These are phyloP conservation scores for Ceratocystis papillata DNA, from an alignment of 2,329 filamentous ascomycete species.

Conservation along the genomic window DNA sequence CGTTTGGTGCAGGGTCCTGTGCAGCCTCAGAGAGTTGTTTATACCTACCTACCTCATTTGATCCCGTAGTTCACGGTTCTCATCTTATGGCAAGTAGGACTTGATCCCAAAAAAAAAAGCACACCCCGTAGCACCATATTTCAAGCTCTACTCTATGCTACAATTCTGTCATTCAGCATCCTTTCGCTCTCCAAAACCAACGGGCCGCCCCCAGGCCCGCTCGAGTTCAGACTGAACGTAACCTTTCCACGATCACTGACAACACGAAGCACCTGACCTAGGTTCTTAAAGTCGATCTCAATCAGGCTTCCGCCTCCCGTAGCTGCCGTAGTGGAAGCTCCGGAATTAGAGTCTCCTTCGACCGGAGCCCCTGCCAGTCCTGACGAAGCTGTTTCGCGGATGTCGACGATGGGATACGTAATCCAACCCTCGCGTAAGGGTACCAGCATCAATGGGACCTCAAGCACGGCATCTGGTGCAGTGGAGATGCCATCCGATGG, in stretches of 20 bases:
- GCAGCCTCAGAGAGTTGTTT: too few species aligned
- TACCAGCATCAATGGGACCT: conserved; percentile 62
- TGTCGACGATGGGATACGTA: conserved; percentile 68
- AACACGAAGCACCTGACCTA: conserved; percentile 66
- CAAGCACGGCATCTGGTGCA: neutral
- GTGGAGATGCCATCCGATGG: conserved; percentile 22
- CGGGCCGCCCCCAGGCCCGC: conserved; percentile 53
- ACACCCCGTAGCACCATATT: neutral
- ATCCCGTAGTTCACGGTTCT: neutral
- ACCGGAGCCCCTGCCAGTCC: conserved; percentile 24
- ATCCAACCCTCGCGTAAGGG: conserved; percentile 68
- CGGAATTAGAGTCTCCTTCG: conserved; percentile 36
- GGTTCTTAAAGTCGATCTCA: conserved; percentile 70
- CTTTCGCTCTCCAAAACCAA: conserved; percentile 54
- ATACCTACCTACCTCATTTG: too few species aligned
- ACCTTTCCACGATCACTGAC: conserved; percentile 59
- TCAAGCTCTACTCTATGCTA: neutral
- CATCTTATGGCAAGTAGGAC: neutral
- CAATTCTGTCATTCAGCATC: conserved; percentile 16
- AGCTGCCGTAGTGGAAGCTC: conserved; percentile 27
- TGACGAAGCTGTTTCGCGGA: conserved; percentile 48
- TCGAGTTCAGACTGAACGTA: conserved; percentile 61
- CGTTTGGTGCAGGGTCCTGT: too few species aligned
- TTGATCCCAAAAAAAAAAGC: neutral
- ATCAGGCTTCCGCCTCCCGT: conserved; percentile 36